Percentiles rank a stretch among this genome's conserved stretches.
phyloP scores from a whole-genome alignment of 371 early-diverging fungal species.

The Lichtheimia hyalospora region DNA sequence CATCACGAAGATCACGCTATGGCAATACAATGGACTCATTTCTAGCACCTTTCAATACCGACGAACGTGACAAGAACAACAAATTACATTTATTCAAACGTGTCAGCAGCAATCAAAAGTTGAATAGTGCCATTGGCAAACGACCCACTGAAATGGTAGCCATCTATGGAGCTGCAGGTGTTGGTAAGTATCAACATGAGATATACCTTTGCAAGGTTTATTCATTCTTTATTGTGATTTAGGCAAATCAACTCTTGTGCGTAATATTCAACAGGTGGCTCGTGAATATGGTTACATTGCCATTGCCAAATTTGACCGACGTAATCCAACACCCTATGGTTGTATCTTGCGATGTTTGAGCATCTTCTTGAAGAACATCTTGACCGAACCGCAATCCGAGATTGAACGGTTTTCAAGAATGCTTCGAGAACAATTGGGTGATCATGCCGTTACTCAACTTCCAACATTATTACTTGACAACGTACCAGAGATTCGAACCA shows the following conservation, averaged over 20 bases:
- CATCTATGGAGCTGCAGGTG: slow-evolving; percentile 44
- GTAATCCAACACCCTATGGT: slow-evolving; percentile 48
- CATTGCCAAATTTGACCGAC: slow-evolving; percentile 40
- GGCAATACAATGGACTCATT: slow-evolving; percentile 11
- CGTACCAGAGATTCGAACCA: slow-evolving; percentile 36
- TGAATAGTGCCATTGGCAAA: slow-evolving; percentile 15
- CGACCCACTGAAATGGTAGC: slow-evolving; percentile 41
- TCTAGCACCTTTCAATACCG: slow-evolving; percentile 11
- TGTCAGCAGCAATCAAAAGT: slow-evolving; percentile 7
- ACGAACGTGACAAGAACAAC: slow-evolving; percentile 4
- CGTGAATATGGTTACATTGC: slow-evolving; percentile 49
- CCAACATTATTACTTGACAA: slow-evolving; percentile 41
- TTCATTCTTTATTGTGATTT: neutral
- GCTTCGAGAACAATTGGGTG: slow-evolving; percentile 37
- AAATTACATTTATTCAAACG: neutral
- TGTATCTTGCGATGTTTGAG: slow-evolving; percentile 43
- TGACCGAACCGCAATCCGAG: slow-evolving; percentile 29
- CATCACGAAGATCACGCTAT: slow-evolving; percentile 11
- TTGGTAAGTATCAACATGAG: slow-evolving; percentile 12
- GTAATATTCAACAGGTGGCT: slow-evolving; percentile 38
- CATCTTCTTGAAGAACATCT: slow-evolving; percentile 38
- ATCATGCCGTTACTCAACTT: slow-evolving; percentile 29
- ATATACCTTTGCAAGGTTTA: neutral
- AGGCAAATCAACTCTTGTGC: slow-evolving; percentile 46
- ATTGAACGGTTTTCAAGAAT: slow-evolving; percentile 38